These are phyloP conservation scores for Xylaria sp. DNA, from an alignment of 2,329 filamentous ascomycete genomes.

Conservation along the genomic window DNA sequence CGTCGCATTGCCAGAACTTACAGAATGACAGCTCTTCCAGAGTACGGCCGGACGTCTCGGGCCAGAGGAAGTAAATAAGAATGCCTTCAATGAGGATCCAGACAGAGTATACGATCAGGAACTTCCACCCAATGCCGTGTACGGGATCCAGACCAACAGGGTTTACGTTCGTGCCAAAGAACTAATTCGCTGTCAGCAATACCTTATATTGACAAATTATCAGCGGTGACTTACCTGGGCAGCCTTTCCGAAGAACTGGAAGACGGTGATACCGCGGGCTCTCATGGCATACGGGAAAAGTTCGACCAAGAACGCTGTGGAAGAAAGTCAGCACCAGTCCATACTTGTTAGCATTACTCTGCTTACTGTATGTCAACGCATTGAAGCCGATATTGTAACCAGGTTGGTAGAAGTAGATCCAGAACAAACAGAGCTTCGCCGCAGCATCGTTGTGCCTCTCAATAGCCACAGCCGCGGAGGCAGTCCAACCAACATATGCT, in stretches of 20 bases:
- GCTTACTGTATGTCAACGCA: slow-evolving; percentile 65
- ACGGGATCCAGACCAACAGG: slow-evolving; percentile 49
- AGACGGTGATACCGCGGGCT: slow-evolving; percentile 62
- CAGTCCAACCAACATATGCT: slow-evolving; percentile 66
- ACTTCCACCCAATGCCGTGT: slow-evolving; percentile 46
- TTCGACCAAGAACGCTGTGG: slow-evolving; percentile 59
- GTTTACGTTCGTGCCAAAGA: slow-evolving; percentile 55
- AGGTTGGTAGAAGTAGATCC: slow-evolving; percentile 65
- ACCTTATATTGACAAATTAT: background rate
- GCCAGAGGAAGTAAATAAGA: slow-evolving; percentile 80
- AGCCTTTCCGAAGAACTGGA: slow-evolving; percentile 48
- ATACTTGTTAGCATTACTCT: background rate
- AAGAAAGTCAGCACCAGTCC: background rate
- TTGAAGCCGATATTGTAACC: slow-evolving; percentile 71
- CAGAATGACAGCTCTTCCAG: slow-evolving; percentile 68
- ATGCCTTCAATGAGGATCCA: slow-evolving; percentile 46
- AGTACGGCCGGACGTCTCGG: slow-evolving; percentile 79
- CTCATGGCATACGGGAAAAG: slow-evolving; percentile 64
- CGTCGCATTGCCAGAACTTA: slow-evolving; percentile 32
- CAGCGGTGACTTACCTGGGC: slow-evolving; percentile 40
- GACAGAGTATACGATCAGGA: slow-evolving; percentile 46
- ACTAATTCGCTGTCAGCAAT: slow-evolving; percentile 43
- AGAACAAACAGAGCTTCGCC: slow-evolving; percentile 59
- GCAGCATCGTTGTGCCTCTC: slow-evolving; percentile 46
- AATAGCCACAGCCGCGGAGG: slow-evolving; percentile 54